Percentiles rank a stretch among this genome's conserved stretches.
phyloP scores from a whole-genome alignment of 1,284 basidiomycete species.

The Ustilago hordei region DNA sequence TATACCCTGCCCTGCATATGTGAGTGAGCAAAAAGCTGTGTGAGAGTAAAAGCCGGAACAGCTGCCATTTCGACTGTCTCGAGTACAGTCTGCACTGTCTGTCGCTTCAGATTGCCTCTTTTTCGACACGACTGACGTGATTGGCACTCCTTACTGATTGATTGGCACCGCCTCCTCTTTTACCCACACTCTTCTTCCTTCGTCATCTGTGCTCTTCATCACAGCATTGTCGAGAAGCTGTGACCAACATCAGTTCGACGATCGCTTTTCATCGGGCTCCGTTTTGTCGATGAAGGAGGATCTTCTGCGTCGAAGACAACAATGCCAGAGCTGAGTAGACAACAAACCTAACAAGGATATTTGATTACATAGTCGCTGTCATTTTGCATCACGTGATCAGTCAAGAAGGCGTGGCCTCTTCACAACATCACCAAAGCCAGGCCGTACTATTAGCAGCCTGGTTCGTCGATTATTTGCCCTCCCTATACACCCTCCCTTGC shows the following conservation, averaged over 20 bases:
- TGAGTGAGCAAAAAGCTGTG: background rate
- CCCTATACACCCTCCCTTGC: too few species aligned
- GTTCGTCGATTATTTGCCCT: too few species aligned
- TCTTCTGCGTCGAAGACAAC: background rate
- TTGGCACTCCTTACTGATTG: background rate
- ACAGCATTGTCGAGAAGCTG: conserved; percentile 12
- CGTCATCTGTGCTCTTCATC: conserved; percentile 14
- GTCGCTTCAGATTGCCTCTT: conserved; percentile 34
- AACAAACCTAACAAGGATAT: background rate
- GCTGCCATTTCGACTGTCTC: background rate
- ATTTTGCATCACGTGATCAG: background rate
- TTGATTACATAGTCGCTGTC: conserved; percentile 23
- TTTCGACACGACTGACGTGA: conserved; percentile 39
- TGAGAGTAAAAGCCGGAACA: conserved; percentile 14
- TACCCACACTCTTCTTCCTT: background rate
- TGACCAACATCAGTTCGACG: background rate
- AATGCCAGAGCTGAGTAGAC: conserved; percentile 8
- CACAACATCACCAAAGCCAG: too few species aligned
- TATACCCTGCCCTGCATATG: background rate
- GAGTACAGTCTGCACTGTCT: background rate
- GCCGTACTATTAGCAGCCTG: too few species aligned
- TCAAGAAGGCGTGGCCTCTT: too few species aligned
- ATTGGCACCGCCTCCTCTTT: conserved; percentile 9
- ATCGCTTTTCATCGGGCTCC: background rate
- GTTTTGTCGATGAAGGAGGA: background rate